A percentile compares a stretch with the other conserved stretches of the same genome.
phyloP scores from a whole-genome alignment of 169 alveolate genomes.

The Eimeria tenella region DNA sequence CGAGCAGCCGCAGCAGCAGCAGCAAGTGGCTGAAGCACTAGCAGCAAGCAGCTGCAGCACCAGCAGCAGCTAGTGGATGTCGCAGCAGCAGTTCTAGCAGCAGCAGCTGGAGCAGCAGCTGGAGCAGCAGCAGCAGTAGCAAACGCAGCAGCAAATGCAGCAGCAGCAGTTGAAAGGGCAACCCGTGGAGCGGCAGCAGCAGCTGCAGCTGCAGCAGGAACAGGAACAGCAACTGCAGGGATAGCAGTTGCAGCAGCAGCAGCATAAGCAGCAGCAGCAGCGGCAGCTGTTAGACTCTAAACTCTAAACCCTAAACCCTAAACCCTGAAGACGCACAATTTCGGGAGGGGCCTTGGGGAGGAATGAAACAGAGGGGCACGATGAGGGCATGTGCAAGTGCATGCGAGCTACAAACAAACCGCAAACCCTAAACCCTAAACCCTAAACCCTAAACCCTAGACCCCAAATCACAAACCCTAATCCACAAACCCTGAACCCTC shows the following conservation, averaged over 20 bases:
- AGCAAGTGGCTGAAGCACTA: neutral
- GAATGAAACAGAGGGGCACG: conserved; percentile 56
- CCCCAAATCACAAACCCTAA: neutral
- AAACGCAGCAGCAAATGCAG: neutral
- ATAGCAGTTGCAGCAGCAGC: neutral
- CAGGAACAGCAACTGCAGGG: neutral
- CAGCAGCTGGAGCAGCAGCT: conserved; percentile 74
- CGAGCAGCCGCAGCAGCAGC: neutral
- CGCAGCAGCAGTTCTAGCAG: too few relatives aligned
- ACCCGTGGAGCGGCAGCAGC: conserved; percentile 30
- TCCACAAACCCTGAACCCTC: too few relatives aligned
- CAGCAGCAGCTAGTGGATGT: too few relatives aligned
- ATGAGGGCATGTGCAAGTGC: conserved; percentile 70
- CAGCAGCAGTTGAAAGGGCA: conserved; percentile 7
- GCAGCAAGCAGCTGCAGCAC: neutral
- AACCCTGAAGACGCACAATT: neutral
- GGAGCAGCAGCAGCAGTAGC: conserved; percentile 63
- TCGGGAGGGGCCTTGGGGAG: conserved; percentile 48
- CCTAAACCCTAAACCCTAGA: neutral
- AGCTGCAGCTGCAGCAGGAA: conserved; percentile 13
- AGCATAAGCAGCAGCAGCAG: neutral
- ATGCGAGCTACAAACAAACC: conserved; percentile 52
- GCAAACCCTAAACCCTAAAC: neutral
- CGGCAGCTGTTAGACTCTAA: neutral
- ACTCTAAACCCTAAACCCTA: neutral